Evolutionary conservation across 108 stramenopile genomes (phyloP).

Genomic region (Cyclostephanos invisitatus): DNA sequence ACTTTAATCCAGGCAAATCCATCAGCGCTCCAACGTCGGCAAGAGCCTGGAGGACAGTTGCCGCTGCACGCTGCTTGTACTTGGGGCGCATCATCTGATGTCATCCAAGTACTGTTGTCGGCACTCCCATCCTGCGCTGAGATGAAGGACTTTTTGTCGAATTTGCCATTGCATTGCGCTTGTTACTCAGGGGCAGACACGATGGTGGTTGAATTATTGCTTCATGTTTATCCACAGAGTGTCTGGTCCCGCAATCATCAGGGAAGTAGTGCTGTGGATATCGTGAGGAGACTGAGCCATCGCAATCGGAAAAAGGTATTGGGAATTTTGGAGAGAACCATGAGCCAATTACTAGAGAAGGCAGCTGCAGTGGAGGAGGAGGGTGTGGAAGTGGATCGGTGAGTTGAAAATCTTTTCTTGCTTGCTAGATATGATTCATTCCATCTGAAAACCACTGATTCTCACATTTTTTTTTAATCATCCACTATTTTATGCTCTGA

Average conservation of each 20-base stretch:
- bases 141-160: conserved; percentile 71
- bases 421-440: background rate
- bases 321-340: conserved; percentile 41
- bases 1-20: conserved; percentile 66
- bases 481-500: background rate
- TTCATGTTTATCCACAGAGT: conserved; percentile 68
- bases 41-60: conserved; percentile 78
- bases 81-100: conserved; percentile 68
- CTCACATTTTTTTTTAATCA: background rate
- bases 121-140: conserved; percentile 62
- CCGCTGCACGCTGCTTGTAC: conserved; percentile 85
- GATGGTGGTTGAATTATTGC: conserved; percentile 52
- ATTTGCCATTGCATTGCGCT: conserved; percentile 81
- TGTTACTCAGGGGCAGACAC: conserved; percentile 76
- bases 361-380: conserved; percentile 24
- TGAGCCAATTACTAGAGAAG: conserved; percentile 32
- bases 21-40: conserved; percentile 46
- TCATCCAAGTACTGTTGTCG: conserved; percentile 52
- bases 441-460: background rate
- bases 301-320: conserved; percentile 65
- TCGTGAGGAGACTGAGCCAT: conserved; percentile 70
- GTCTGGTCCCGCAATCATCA: conserved; percentile 73
- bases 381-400: conserved; percentile 40
- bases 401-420: conserved; percentile 10
- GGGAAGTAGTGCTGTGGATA: conserved; percentile 76